phyloP scores from a whole-genome alignment of 2,329 filamentous ascomycete genomes.

The Trichoderma sp. region DNA sequence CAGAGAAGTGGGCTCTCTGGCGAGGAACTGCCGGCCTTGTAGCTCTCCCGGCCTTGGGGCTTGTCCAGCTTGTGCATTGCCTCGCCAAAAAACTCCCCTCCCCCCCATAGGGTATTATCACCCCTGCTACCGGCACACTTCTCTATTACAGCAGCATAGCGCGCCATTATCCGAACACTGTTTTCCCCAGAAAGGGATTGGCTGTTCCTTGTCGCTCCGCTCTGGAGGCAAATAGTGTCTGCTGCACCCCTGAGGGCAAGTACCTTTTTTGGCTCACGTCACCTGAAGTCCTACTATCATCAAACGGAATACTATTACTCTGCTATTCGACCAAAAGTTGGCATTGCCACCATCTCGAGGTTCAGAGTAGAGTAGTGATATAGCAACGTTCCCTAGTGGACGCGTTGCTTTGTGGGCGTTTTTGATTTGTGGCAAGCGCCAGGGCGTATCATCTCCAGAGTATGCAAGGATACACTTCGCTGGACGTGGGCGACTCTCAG shows the following conservation, averaged over 20 bases:
- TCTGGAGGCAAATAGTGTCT: slow-evolving; percentile 20
- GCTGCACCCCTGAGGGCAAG: slow-evolving; percentile 13
- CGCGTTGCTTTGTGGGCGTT: neutral
- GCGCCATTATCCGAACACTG: slow-evolving; percentile 21
- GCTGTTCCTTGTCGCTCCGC: slow-evolving; percentile 23
- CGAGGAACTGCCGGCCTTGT: slow-evolving; percentile 11
- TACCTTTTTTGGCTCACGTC: slow-evolving; percentile 10
- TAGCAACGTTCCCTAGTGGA: neutral
- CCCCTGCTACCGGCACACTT: slow-evolving; percentile 23
- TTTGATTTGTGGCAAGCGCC: slow-evolving; percentile 4
- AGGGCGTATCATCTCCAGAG: neutral
- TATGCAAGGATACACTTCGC: slow-evolving; percentile 13
- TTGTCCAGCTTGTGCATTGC: slow-evolving; percentile 19
- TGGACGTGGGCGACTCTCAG: slow-evolving; percentile 8
- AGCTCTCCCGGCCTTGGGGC: slow-evolving; percentile 1
- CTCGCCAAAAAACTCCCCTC: neutral
- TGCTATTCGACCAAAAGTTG: neutral
- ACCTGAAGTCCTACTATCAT: slow-evolving; percentile 9
- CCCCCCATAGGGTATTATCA: slow-evolving; percentile 23
- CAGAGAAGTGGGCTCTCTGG: neutral
- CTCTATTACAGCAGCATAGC: slow-evolving; percentile 15
- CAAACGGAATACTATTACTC: neutral
- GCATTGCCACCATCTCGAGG: slow-evolving; percentile 7
- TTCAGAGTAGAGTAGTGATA: neutral
- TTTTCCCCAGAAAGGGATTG: slow-evolving; percentile 20